Base-by-base conservation (phyloP, 2,329 filamentous ascomycete genomes). In the Botrytis fabae region DNA sequence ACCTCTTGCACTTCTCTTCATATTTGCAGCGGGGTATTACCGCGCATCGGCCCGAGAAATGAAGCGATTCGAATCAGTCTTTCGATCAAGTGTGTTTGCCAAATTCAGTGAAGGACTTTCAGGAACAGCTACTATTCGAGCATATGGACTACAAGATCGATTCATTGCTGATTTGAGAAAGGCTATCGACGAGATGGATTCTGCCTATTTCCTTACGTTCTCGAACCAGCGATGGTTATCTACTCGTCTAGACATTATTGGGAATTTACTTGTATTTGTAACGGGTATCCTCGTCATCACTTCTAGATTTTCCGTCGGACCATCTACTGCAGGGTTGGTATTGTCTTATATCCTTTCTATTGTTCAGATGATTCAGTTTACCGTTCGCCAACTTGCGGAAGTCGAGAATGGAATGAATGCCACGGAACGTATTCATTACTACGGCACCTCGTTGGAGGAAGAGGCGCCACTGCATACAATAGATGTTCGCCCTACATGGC, bases 321-420 rank as follows among this genome's bases (percentile, higher is more conserved):
- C 95, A 1, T 94, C 93, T 68, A 97, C 94, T 72, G 91, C 90
- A 63, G 96, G 96, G 32, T 85, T 98, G 57, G 94, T 98, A 0
- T 86, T 99, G 35, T 96, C 93, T 64, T 98, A 98, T 82, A 97
- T 98, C 80, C 87, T 99, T 28, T 89, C 92, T 22, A 97, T 98
- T 79, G 94, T 97, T 28, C 93, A 97, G 82, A 94, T 98, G 92
- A 91, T 98, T 76, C 95, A 98, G 80, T 98, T 98, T 82, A 95
- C 94, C 0, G 93, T 98, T 28, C 90, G 96, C 28, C 95, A 98
- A 82, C 86, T 98, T 12, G 95, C 95, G 40, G 95, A 98, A 82
- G 94, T 98, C 14, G 95, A 98, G 82, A 98, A 98, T 83, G 94
- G 95, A 80, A 98, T 98, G 95, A 98, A 98, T 81, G 91, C 95